Base-by-base conservation (phyloP, 2,329 filamentous ascomycete species). In the Whalleya microplaca region DNA sequence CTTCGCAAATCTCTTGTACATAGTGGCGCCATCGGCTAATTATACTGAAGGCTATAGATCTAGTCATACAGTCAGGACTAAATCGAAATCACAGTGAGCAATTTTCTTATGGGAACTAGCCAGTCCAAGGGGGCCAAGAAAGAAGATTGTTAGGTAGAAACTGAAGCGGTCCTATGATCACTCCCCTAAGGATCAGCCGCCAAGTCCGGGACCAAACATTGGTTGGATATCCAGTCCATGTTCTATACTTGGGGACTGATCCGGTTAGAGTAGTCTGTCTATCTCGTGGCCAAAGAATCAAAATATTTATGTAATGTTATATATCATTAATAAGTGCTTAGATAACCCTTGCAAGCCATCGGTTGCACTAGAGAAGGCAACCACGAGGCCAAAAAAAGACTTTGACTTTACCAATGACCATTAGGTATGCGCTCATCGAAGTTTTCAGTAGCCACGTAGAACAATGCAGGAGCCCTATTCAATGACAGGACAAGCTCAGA, bases 121-220 rank as follows among this genome's bases (percentile, higher is more conserved):
- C 51, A 71, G 53, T 54, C 67, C 66, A 12, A 68, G 55, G 9
- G 63, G 45, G 53, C 64, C 64, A 60, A 68, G 67, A 46, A 64
- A 64, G 48, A 71, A 21, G 47, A 72, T 68, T 44, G 59, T 55
- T 41, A 67, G 65, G n/a, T n/a, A 27, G 9, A 53, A 63, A 66
- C 58, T 70, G 69, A 46, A 68, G 58, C 48, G 65, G 67, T 58
- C 66, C 63, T 52, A 59, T 64, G 29, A 68, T 59, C 41, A 62
- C 52, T 57, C 66, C 71, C 61, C 68, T 64, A 45, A 67, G 51
- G 23, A 71, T 66, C 55, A 69, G 54, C 56, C 69, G 48, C 27
- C 56, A 58, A 53, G 66, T 71, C 29, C 66, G 60, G 41, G 58
- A 58, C 44, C 58, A 64, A 54, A 72, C 68, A 41, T 68, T 64